A percentile compares a stretch with the other conserved stretches of the same genome.
These are phyloP conservation scores for Neospermospora avenae DNA, from an alignment of 2,329 filamentous ascomycete species.

Conservation along the genomic window DNA sequence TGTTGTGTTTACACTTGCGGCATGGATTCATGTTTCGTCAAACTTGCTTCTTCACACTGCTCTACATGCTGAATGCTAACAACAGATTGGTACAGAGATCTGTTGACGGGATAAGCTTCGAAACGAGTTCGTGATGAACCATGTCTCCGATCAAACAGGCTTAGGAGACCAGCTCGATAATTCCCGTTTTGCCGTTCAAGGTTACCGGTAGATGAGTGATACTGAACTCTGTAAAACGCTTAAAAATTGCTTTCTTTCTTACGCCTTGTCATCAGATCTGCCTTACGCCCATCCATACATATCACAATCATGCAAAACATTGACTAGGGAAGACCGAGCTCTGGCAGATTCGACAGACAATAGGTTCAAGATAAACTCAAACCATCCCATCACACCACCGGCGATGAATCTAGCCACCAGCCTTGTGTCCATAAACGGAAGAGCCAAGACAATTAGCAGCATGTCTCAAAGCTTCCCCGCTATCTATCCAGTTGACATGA, in stretches of 20 bases:
- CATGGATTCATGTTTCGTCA: not conserved
- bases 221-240: not conserved
- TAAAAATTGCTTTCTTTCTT: too few species aligned
- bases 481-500: slow-evolving; percentile 7
- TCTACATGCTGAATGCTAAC: not conserved
- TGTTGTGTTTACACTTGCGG: not conserved
- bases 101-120: not conserved
- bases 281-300: not conserved
- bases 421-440: slow-evolving; percentile 21
- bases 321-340: not conserved
- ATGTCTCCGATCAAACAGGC: not conserved
- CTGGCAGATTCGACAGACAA: not conserved
- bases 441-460: slow-evolving; percentile 17
- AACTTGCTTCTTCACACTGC: not conserved
- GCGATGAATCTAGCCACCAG: slow-evolving; percentile 13
- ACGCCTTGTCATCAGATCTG: not conserved
- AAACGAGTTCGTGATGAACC: not conserved
- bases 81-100: not conserved
- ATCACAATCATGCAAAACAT: not conserved
- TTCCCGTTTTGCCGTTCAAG: not conserved
- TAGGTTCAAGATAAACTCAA: slow-evolving; percentile 1
- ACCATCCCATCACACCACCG: not conserved
- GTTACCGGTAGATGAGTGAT: not conserved
- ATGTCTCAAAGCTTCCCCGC: slow-evolving; percentile 18
- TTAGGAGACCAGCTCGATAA: not conserved